These are phyloP conservation scores for Limnanthes douglasii DNA, from an alignment of 345 rosid genomes.

Conservation along the genomic window DNA sequence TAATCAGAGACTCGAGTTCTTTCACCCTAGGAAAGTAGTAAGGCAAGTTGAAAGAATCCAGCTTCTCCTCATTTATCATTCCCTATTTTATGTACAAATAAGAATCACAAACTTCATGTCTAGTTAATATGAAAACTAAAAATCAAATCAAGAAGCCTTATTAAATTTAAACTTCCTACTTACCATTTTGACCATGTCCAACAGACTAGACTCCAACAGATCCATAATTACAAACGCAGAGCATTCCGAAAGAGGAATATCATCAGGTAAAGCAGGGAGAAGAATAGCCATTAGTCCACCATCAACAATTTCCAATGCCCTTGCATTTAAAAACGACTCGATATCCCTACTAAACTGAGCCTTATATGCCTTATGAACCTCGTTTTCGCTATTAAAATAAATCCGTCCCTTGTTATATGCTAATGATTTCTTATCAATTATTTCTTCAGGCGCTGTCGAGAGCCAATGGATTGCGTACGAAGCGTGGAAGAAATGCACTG, in stretches of 20 bases:
- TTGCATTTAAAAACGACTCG: neutral
- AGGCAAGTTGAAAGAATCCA: slow-evolving; percentile 9
- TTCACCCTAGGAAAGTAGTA: neutral
- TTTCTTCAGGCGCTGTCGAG: neutral
- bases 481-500: no score
- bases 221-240: neutral
- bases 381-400: neutral
- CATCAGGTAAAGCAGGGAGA: neutral
- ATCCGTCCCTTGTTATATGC: slow-evolving; percentile 2
- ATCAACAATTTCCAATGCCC: no score
- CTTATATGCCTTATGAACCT: slow-evolving; percentile 1
- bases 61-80: neutral
- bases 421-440: neutral
- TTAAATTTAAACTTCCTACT: neutral
- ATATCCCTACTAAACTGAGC: slow-evolving; percentile 2
- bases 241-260: neutral
- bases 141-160: slow-evolving; percentile 4
- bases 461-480: slow-evolving; percentile 3
- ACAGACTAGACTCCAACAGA: no score
- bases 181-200: neutral
- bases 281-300: no score
- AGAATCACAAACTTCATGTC: no score
- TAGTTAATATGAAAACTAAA: no score
- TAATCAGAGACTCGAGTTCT: slow-evolving; percentile 1
- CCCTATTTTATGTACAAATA: neutral